Percentiles rank a stretch among this genome's conserved stretches.
Evolutionary conservation across 257 asterid species (phyloP).

Genomic region (Avicennia marina): DNA sequence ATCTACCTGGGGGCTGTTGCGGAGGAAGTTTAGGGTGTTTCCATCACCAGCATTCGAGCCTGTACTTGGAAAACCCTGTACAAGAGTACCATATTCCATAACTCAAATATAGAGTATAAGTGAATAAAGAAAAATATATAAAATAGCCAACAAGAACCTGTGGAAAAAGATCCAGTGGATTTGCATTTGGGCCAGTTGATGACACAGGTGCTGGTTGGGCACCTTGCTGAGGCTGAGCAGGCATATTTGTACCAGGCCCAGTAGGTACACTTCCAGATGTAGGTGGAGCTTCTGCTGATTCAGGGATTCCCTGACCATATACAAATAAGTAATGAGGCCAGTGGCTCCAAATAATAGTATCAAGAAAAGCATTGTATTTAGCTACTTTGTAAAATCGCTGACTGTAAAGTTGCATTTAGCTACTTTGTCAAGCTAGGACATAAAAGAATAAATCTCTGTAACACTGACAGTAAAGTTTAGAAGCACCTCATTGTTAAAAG

Average conservation of each 20-base stretch:
- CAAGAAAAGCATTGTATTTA: not conserved
- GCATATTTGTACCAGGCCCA: slow-evolving; percentile 24
- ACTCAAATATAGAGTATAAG: not conserved
- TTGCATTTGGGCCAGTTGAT: slow-evolving; percentile 67
- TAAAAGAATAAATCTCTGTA: too few relatives aligned
- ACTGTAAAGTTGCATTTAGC: too few relatives aligned
- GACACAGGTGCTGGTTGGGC: slow-evolving; percentile 49
- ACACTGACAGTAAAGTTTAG: too few relatives aligned
- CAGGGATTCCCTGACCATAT: slow-evolving; percentile 67
- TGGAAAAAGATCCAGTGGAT: slow-evolving; percentile 77
- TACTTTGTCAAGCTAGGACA: too few relatives aligned
- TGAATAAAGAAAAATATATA: not conserved
- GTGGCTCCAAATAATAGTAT: not conserved
- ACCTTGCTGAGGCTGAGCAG: slow-evolving; percentile 49
- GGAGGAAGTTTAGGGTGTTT: slow-evolving; percentile 64
- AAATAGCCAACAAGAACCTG: slow-evolving; percentile 41
- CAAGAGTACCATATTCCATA: slow-evolving; percentile 5
- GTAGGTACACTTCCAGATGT: slow-evolving; percentile 29
- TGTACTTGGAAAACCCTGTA: slow-evolving; percentile 59
- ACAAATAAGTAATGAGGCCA: not conserved
- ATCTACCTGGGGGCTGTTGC: slow-evolving; percentile 71
- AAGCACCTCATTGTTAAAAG: not conserved
- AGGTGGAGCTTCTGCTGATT: slow-evolving; percentile 58
- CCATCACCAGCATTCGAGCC: slow-evolving; percentile 35
- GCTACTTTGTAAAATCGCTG: too few relatives aligned